phyloP scores from a whole-genome alignment of 306 rosid genomes.

The Pyrus bretschneideri region DNA sequence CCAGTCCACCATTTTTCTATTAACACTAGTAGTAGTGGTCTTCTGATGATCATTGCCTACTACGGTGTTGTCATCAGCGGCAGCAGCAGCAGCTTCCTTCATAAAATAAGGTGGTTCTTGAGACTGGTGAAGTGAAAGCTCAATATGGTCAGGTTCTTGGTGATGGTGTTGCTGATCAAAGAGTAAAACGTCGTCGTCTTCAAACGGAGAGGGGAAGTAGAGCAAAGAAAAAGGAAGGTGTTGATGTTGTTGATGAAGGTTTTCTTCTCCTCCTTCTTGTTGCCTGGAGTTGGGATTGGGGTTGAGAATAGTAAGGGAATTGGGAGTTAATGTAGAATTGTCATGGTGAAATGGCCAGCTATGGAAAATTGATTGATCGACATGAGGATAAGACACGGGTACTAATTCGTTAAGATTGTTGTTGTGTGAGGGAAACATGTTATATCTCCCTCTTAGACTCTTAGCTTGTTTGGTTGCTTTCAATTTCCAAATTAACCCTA shows the following conservation, averaged over 20 bases:
- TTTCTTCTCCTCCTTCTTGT: neutral
- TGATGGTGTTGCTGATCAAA: constrained; percentile 10
- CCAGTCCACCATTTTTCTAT: constrained; percentile 8
- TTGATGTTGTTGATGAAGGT: neutral
- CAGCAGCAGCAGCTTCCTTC: neutral
- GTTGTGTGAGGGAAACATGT: neutral
- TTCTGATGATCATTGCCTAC: neutral
- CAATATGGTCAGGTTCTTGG: constrained; percentile 6
- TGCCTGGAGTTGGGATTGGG: constrained; percentile 23
- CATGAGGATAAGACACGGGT: constrained; percentile 33
- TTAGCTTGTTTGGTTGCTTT: neutral
- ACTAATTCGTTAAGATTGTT: neutral
- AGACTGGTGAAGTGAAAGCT: neutral
- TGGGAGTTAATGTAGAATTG: constrained; percentile 12
- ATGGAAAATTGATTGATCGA: constrained; percentile 28
- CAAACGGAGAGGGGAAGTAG: constrained; percentile 50
- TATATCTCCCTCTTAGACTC: neutral
- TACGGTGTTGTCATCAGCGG: neutral
- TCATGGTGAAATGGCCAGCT: constrained; percentile 33
- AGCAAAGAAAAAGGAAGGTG: constrained; percentile 34
- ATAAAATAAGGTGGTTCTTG: neutral
- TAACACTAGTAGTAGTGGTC: neutral
- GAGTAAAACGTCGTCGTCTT: constrained; percentile 30
- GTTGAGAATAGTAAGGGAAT: neutral
- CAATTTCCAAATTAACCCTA: neutral